phyloP scores from a whole-genome alignment of 257 asterid species.

The Nicotiana obtusifolia region DNA sequence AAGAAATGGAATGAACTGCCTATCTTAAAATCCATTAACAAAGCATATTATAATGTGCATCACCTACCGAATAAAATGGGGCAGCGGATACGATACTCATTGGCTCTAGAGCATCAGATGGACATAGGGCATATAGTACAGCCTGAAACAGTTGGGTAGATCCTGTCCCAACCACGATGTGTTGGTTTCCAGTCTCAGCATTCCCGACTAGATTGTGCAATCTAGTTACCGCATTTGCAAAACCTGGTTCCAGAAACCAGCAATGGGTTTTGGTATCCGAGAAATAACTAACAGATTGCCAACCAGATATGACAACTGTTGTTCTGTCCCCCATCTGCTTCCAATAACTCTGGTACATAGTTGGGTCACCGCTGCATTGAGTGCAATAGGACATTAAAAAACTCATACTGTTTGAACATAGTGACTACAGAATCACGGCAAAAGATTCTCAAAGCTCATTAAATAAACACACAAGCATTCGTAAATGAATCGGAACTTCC shows the following conservation, averaged over 20 bases:
- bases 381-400: background rate
- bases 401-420: background rate
- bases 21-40: background rate
- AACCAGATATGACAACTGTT: conserved; percentile 63
- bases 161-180: conserved; percentile 91
- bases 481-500: background rate
- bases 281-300: conserved; percentile 88
- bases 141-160: conserved; percentile 93
- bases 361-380: conserved; percentile 78
- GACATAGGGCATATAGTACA: conserved; percentile 67
- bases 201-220: conserved; percentile 77
- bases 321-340: conserved; percentile 59
- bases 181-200: conserved; percentile 58
- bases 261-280: conserved; percentile 60
- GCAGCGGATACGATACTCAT: conserved; percentile 81
- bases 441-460: background rate
- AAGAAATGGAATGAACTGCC: background rate
- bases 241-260: conserved; percentile 88
- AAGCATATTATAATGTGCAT: background rate
- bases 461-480: background rate
- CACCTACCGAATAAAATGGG: conserved; percentile 83
- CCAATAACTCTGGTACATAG: conserved; percentile 91
- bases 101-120: conserved; percentile 53
- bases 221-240: conserved; percentile 47
- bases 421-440: background rate